Evolutionary conservation across 2,329 filamentous ascomycete species (phyloP), one percentile per base, ranked within the genome.

Genomic region (Trichoderma sp.): DNA sequence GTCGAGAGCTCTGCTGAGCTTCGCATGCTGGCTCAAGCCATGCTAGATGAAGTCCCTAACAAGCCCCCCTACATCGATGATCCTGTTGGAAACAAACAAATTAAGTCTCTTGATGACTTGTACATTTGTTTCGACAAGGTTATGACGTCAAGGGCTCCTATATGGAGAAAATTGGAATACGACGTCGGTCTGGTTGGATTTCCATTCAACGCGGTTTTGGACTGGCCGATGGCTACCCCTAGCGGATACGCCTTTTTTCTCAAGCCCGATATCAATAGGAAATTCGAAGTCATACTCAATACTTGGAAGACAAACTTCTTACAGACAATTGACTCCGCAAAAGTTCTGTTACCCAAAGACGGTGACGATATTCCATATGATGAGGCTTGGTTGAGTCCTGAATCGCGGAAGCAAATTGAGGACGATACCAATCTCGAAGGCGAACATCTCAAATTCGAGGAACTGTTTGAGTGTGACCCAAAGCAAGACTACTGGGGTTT

Each of bases 221-320:
- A 89, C 75, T 90, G 86, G 83, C 86, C 87, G 0, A 89, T 90
- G 88, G 84, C 81, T 3, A 90, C 86, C 0, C 80, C 82, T 0
- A 84, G 82, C 32, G 88, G 88, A 0, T 85, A 84, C 69, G 85
- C 86, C 0, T 86, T 86, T 43, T 90, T 89, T 75, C 81, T 88
- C 0, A 83, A 85, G 51, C 79, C 82, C 0, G 82, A 86, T 0
- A 84, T 90, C 72, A 90, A 89, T 73, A 78, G 75, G 3, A 82
- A 83, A 76, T 67, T 89, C 11, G 86, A 86, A 74, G 85, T 84
- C 72, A 79, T 90, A 1, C 80, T 90, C 15, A 82, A 86, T 32
- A 79, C 78, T 7, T 87, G 86, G 86, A 71, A 71, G 14, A 28
- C 67, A 3, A 39, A 61, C 0, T 62, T 77, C 3, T 71, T 77